These are phyloP conservation scores for Alternaria gaisen DNA, from an alignment of 2,329 filamentous ascomycete genomes.

Conservation along the genomic window DNA sequence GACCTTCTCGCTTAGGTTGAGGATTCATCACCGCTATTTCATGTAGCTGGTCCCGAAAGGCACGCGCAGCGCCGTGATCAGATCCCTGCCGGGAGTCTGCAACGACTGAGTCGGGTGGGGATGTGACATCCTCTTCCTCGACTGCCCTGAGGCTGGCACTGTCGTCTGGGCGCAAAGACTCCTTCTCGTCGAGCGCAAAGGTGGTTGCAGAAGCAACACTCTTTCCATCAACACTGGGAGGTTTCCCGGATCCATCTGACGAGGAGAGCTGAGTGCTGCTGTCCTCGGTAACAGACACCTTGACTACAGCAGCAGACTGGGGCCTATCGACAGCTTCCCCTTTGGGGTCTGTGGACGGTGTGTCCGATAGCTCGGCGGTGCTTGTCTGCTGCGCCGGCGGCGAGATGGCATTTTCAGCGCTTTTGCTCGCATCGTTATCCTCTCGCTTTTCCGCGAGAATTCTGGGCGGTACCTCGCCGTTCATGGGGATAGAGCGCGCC, in stretches of 20 bases:
- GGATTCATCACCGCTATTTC: slow-evolving; percentile 63
- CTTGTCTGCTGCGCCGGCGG: slow-evolving; percentile 38
- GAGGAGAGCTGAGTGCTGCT: slow-evolving; percentile 58
- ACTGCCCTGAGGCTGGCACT: slow-evolving; percentile 91
- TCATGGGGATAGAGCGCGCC: slow-evolving; percentile 27
- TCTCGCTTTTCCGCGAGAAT: slow-evolving; percentile 22
- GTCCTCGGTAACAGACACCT: slow-evolving; percentile 53
- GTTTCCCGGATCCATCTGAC: slow-evolving; percentile 76
- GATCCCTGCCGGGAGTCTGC: slow-evolving; percentile 82
- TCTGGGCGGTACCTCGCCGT: slow-evolving; percentile 29
- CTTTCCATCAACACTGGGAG: slow-evolving; percentile 84
- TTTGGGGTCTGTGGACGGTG: slow-evolving; percentile 57
- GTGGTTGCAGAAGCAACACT: slow-evolving; percentile 94
- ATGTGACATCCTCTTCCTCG: slow-evolving; percentile 88
- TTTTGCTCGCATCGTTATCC: slow-evolving; percentile 27
- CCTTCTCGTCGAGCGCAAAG: slow-evolving; percentile 96
- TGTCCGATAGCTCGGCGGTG: slow-evolving; percentile 29
- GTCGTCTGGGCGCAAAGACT: slow-evolving; percentile 92
- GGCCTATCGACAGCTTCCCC: slow-evolving; percentile 38
- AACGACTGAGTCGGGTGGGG: slow-evolving; percentile 76
- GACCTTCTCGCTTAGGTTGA: slow-evolving; percentile 49
- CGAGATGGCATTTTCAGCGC: slow-evolving; percentile 33
- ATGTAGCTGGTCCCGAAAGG: slow-evolving; percentile 65
- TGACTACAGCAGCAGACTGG: slow-evolving; percentile 42
- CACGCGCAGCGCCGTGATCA: slow-evolving; percentile 70